Evolutionary conservation across 1,139 yeast genomes (phyloP).

Genomic region (Candida pseudoviswanathii): DNA sequence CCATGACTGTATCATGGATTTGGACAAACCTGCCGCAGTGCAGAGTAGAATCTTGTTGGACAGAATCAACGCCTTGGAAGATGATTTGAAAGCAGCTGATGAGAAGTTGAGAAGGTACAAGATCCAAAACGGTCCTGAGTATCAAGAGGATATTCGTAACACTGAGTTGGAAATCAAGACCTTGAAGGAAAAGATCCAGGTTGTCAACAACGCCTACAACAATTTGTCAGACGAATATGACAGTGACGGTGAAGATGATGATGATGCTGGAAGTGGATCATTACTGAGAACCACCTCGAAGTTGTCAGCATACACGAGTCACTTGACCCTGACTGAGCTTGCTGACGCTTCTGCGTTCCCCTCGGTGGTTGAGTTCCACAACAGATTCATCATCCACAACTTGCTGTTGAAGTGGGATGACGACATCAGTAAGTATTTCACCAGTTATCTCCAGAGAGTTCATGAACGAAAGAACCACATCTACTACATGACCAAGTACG

Average conservation of each 20-base stretch:
- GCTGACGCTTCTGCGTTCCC: slow-evolving; percentile 14
- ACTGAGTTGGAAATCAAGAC: slow-evolving; percentile 23
- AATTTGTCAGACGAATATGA: slow-evolving; percentile 17
- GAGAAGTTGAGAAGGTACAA: slow-evolving; percentile 30
- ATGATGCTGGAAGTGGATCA: slow-evolving; percentile 8
- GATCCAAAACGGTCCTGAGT: slow-evolving; percentile 10
- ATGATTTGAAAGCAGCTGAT: slow-evolving; percentile 40
- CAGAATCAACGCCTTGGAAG: slow-evolving; percentile 47
- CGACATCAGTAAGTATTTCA: slow-evolving; percentile 59
- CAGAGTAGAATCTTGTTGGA: slow-evolving; percentile 45
- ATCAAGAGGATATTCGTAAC: slow-evolving; percentile 30
- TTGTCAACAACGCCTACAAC: slow-evolving; percentile 25
- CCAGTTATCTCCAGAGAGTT: slow-evolving; percentile 62
- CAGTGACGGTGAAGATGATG: slow-evolving; percentile 13
- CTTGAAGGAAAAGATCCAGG: slow-evolving; percentile 29
- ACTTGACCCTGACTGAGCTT: slow-evolving; percentile 27
- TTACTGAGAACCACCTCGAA: slow-evolving; percentile 14
- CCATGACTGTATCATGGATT: slow-evolving; percentile 69
- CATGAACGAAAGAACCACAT: slow-evolving; percentile 56
- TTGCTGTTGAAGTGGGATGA: slow-evolving; percentile 82
- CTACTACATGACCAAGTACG: slow-evolving; percentile 69
- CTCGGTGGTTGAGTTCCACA: slow-evolving; percentile 52
- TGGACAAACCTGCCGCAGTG: slow-evolving; percentile 54
- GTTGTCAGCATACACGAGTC: slow-evolving; percentile 33
- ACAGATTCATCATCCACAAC: slow-evolving; percentile 78